phyloP scores from a whole-genome alignment of 192 early-diverging fungal species.

The Funneliformis mosseae region DNA sequence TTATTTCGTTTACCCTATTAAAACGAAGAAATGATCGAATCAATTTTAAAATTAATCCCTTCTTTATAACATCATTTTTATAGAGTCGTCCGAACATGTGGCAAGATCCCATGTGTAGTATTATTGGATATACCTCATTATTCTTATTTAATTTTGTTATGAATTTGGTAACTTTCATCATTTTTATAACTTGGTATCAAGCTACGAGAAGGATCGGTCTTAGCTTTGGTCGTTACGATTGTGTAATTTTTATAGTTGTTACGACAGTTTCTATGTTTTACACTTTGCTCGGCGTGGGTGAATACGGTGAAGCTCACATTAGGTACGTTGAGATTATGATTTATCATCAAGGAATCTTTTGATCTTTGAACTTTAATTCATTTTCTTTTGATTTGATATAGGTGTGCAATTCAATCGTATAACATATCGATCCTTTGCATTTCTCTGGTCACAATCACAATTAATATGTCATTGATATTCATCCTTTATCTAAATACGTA shows the following conservation, averaged over 20 bases:
- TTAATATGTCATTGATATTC: neutral
- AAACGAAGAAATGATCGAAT: neutral
- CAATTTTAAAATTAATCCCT: neutral
- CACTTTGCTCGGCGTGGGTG: neutral
- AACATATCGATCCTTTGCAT: neutral
- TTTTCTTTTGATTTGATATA: neutral
- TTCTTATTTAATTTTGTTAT: neutral
- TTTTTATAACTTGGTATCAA: neutral
- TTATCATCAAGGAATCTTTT: too few relatives aligned
- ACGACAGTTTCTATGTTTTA: neutral
- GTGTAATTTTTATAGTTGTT: neutral
- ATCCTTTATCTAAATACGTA: neutral
- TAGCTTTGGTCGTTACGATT: neutral
- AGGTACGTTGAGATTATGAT: neutral
- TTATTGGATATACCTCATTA: neutral
- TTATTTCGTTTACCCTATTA: neutral
- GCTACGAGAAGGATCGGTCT: neutral
- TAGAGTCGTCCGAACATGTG: neutral
- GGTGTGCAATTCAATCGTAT: neutral
- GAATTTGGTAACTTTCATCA: neutral
- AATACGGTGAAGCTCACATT: neutral
- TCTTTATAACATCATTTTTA: neutral
- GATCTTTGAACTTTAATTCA: too few relatives aligned
- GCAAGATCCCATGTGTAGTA: neutral
- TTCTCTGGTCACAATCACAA: neutral